These are phyloP conservation scores for Botrytis porri DNA, from an alignment of 2,329 filamentous ascomycete genomes.

Conservation along the genomic window DNA sequence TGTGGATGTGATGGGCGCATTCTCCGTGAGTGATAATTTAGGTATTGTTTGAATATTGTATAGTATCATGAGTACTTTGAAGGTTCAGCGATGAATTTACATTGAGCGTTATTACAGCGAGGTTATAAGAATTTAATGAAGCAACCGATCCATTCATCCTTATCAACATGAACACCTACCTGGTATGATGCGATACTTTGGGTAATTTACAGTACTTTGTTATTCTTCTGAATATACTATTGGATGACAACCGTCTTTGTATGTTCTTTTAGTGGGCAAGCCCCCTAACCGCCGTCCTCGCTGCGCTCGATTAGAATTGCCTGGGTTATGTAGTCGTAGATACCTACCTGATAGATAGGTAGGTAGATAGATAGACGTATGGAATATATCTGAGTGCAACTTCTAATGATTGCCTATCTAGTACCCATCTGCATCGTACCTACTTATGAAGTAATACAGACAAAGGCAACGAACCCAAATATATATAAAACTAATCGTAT, in stretches of 20 bases:
- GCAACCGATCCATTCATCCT: background rate
- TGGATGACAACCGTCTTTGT: background rate
- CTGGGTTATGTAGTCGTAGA: background rate
- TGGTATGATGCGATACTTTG: background rate
- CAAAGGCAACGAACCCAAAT: background rate
- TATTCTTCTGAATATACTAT: background rate
- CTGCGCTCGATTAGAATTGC: background rate
- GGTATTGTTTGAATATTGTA: conserved; percentile 3
- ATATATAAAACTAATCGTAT: background rate
- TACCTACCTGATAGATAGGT: background rate
- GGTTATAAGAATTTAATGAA: background rate
- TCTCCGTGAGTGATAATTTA: background rate
- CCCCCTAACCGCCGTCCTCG: background rate
- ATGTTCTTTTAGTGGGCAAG: background rate
- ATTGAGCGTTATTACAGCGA: background rate
- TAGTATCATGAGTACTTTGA: background rate
- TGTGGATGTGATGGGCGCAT: conserved; percentile 68
- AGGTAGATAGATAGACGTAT: background rate
- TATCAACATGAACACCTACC: background rate
- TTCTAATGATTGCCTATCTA: background rate
- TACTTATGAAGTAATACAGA: background rate
- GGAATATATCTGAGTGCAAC: background rate
- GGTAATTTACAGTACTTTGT: background rate
- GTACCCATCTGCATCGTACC: background rate
- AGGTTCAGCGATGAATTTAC: background rate